Evolutionary conservation across 2,329 filamentous ascomycete genomes (phyloP).

Genomic region (Phyllosticta capitalensis): DNA sequence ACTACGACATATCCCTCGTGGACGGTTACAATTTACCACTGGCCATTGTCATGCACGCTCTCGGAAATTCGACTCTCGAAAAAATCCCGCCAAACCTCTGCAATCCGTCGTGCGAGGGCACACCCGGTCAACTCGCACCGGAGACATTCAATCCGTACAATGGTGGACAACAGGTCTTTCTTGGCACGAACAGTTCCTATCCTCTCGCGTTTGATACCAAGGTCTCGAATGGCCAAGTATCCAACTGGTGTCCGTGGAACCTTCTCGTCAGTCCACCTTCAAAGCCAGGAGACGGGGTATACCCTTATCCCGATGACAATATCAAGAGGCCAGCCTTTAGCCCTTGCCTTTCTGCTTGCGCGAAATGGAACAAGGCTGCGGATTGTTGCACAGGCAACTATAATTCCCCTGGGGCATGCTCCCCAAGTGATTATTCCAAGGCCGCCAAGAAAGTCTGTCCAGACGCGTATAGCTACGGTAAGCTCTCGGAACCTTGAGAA

Average conservation of each 20-base stretch:
- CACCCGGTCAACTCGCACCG: constrained; percentile 47
- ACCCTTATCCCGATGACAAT: constrained; percentile 69
- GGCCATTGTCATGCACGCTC: constrained; percentile 43
- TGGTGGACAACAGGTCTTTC: constrained; percentile 37
- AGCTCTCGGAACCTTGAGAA: constrained; percentile 29
- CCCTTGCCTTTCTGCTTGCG: constrained; percentile 69
- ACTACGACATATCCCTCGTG: constrained; percentile 77
- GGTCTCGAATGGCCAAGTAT: constrained; percentile 48
- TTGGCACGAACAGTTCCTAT: constrained; percentile 55
- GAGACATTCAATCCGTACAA: constrained; percentile 39
- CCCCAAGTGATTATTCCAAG: constrained; percentile 57
- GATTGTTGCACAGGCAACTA: constrained; percentile 71
- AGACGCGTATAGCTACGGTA: constrained; percentile 72
- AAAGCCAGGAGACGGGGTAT: constrained; percentile 65
- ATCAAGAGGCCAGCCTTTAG: constrained; percentile 63
- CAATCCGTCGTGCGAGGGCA: constrained; percentile 68
- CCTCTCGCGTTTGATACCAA: constrained; percentile 58
- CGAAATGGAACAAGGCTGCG: constrained; percentile 53
- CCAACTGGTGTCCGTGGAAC: constrained; percentile 72
- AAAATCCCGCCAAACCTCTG: constrained; percentile 65
- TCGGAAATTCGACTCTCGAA: constrained; percentile 50
- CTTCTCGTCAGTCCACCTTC: constrained; percentile 58
- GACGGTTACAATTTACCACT: constrained; percentile 77
- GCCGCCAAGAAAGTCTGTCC: constrained; percentile 68
- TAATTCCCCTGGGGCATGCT: constrained; percentile 53